Base-by-base conservation (phyloP, 83 land plant genomes). In the Diphasiastrum complanatum region DNA sequence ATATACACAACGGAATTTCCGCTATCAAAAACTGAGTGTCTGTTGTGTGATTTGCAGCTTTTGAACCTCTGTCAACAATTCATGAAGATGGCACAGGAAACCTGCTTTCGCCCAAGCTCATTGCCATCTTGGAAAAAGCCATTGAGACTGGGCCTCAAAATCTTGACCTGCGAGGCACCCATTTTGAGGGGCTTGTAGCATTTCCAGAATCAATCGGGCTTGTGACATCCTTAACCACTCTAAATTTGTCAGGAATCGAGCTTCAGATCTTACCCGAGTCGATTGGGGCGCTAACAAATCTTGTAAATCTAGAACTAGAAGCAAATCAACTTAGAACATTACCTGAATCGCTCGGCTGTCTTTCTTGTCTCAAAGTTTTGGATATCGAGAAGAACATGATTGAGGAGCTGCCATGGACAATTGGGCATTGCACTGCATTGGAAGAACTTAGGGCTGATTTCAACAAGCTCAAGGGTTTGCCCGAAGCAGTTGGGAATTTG, bases 361-460 rank as follows among this genome's bases (percentile, higher is more conserved):
- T 55, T 12, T 27, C 30, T 16, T 10, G 11, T 16, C 0, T 55
- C 11, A 55, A 30, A 27, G 5, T 20, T 1, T 0, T 55, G 16
- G 31, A 55, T 27, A 30, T 55, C 14, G 59, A 55, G 35, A 27
- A 55, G 59, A 55, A 55, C 19, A 27, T 20, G 16, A 25, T 55
- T 16, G 59, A 55, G 34, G 59, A 55, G 34, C 59, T 55, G 11
- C 59, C 59, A 30, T 55, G 59, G 59, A 55, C 59, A 12, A 55
- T 55, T 16, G 59, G 59, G 6, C 26, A 55, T 27, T 55, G 59
- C 35, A 35, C n/a, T 31, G 14, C 38, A 20, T 30, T 55, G 19
- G 59, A 55, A 35, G 59, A 55, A 27, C 35, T 55, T 5, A 16
- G 19, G 59, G 59, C 59, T 14, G 59, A 32, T 1, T 55, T 55